A percentile compares a stretch with the other conserved stretches of the same genome.
Evolutionary conservation across 2,329 filamentous ascomycete genomes (phyloP).

Genomic region (Akanthomyces uredinophilus): DNA sequence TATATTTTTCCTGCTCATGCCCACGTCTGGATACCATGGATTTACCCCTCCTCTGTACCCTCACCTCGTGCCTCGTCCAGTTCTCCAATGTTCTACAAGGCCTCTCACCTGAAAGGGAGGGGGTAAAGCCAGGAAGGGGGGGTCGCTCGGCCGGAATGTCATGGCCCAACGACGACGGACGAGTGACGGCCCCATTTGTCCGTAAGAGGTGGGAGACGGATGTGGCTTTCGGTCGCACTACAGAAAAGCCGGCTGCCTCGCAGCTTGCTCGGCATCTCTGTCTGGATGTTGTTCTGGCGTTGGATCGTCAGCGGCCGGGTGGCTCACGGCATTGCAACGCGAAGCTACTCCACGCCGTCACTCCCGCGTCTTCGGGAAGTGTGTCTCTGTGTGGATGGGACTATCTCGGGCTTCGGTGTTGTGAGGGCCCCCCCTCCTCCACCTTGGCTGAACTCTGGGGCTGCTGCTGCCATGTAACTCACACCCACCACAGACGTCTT

Average conservation of each 20-base stretch:
- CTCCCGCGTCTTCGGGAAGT: background rate
- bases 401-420: conserved; percentile 20
- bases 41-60: background rate
- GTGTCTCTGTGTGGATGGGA: background rate
- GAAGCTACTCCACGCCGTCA: background rate
- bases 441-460: conserved; percentile 16
- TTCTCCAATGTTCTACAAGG: background rate
- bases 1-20: background rate
- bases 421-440: conserved; percentile 20
- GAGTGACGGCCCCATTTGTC: background rate
- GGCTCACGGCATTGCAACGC: too few species aligned
- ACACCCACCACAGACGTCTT: background rate
- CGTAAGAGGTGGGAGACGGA: background rate
- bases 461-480: too few species aligned
- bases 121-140: background rate
- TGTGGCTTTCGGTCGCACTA: background rate
- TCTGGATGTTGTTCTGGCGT: background rate
- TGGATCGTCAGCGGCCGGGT: background rate
- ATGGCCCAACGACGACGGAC: background rate
- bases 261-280: background rate
- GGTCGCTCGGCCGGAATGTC: background rate
- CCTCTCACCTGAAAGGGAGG: background rate
- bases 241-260: background rate
- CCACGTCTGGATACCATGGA: background rate
- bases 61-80: background rate